Base-by-base conservation (phyloP, 495 filamentous ascomycete species). In the Penicillium daleae region DNA sequence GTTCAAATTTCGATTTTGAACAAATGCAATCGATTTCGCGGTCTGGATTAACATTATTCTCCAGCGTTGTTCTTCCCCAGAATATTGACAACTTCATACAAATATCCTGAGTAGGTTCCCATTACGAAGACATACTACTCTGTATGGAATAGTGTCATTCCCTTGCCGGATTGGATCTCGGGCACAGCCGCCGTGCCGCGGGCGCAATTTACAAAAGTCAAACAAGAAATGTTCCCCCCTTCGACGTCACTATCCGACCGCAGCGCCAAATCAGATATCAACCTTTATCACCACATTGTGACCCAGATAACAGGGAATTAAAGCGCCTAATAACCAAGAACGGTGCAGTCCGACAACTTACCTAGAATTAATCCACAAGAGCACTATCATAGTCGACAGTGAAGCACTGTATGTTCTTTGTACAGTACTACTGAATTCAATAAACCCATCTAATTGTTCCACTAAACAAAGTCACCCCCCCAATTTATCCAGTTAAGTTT, bases 181-280 rank as follows among this genome's bases (percentile, higher is more conserved):
- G 61, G 61, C 49, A 33, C 29, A 53, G 35, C 61, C 62, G 62
- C 50, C 51, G 31, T 56, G 10, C 54, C 54, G 21, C 54, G 32
- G 26, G 27, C 54, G 35, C 40, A 26, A 48, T n/a, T 33, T 26
- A 15, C n/a, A 6, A 59, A 54, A 54, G 51, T 32, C 17, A 54
- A 54, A 54, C 21, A 10, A 9, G 31, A 54, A 54, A 33, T 39
- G 7, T 48, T 51, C 40, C 17, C 21, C 37, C 31, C 52, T 44
- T 33, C 55, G 49, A 63, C 61, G 61, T 63, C 61, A 63, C 61
- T 29, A 31, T 6, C 52, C 52, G 33, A 35, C 29, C 54, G 32
- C 12, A n/a, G 3, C 13, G 24, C 32, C 54, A 56, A 56, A 56
- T 56, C 32, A 56, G 54, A 42, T 4, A 31, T n/a, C 15, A 54